phyloP scores from a whole-genome alignment of 2,329 filamentous ascomycete genomes.

The Arthrinium phaeospermum region DNA sequence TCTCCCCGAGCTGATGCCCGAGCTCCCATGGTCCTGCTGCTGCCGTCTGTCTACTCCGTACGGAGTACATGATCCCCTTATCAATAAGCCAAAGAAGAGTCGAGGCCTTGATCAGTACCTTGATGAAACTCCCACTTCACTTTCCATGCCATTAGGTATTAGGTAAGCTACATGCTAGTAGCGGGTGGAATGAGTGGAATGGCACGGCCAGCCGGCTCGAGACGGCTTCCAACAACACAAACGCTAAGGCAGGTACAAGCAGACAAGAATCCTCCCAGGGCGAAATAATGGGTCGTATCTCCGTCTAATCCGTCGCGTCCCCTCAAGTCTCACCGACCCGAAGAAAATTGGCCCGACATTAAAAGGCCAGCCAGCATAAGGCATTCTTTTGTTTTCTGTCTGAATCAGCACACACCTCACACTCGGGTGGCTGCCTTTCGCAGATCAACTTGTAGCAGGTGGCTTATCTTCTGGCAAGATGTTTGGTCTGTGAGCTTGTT shows the following conservation, averaged over 20 bases:
- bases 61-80: neutral
- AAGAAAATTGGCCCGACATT: neutral
- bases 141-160: neutral
- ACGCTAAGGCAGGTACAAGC: slow-evolving; percentile 16
- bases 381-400: neutral
- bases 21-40: neutral
- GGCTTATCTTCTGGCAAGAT: neutral
- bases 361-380: too few species aligned
- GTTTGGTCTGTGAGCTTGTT: slow-evolving; percentile 8
- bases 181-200: neutral
- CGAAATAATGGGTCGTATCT: neutral
- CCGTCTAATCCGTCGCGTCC: slow-evolving; percentile 4
- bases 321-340: neutral
- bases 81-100: neutral
- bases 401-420: neutral
- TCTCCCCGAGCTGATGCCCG: neutral
- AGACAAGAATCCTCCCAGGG: slow-evolving; percentile 4
- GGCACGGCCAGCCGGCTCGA: neutral
- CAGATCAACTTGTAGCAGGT: slow-evolving; percentile 4
- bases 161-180: neutral
- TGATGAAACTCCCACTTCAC: neutral
- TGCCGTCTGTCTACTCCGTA: neutral
- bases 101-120: too few species aligned
- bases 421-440: slow-evolving; percentile 5
- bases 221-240: neutral